phyloP scores from a whole-genome alignment of 1,284 basidiomycete species.

The Fomitopsis pinicola region DNA sequence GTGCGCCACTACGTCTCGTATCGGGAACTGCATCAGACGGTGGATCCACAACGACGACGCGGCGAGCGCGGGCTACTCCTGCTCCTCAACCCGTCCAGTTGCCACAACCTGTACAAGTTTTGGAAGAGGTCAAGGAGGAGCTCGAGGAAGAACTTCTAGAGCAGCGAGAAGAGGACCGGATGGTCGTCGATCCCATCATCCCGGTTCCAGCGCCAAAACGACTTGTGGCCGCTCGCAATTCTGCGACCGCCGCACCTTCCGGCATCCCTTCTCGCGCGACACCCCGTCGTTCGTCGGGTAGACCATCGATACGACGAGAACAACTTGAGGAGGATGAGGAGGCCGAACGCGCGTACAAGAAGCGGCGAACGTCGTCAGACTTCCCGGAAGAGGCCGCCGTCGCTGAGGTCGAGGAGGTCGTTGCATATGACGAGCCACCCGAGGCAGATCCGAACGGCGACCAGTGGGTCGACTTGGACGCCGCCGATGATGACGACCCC shows the following conservation, averaged over 20 bases:
- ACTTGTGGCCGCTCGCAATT: constrained; percentile 24
- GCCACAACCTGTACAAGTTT: constrained; percentile 8
- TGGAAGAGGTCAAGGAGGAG: constrained; percentile 34
- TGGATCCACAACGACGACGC: constrained; percentile 22
- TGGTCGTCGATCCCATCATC: constrained; percentile 47
- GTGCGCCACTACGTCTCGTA: constrained; percentile 19
- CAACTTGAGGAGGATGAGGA: constrained; percentile 33
- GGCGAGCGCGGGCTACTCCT: constrained; percentile 24
- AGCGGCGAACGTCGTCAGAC: constrained; percentile 70
- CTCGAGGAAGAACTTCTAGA: not conserved
- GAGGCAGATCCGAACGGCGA: constrained; percentile 58
- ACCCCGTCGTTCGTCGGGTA: constrained; percentile 13
- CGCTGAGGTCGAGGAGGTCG: constrained; percentile 27
- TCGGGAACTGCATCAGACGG: constrained; percentile 27
- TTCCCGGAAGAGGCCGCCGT: constrained; percentile 48
- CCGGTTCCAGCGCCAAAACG: constrained; percentile 26
- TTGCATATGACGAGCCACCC: constrained; percentile 20
- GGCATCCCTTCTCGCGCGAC: constrained; percentile 6
- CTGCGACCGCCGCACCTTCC: constrained; percentile 11
- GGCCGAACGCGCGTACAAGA: constrained; percentile 57
- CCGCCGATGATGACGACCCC: constrained; percentile 92
- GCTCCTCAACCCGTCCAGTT: constrained; percentile 5
- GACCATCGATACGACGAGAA: constrained; percentile 1
- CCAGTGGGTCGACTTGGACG: constrained; percentile 88
- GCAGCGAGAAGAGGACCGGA: constrained; percentile 46